These are phyloP conservation scores for Salix dunnii DNA, from an alignment of 345 rosid species.

Conservation along the genomic window DNA sequence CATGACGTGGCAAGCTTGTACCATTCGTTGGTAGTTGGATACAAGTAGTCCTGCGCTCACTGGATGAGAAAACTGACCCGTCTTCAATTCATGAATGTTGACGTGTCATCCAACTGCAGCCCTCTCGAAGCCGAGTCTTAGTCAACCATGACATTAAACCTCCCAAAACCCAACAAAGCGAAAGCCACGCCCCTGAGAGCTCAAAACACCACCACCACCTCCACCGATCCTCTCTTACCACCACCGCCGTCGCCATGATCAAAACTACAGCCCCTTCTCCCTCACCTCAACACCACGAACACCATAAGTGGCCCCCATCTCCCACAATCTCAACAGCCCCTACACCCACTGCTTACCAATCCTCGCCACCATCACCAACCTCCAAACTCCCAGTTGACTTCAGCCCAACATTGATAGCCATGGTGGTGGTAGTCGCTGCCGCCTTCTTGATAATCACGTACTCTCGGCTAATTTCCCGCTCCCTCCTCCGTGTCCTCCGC, in stretches of 20 bases:
- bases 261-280: conserved; percentile 6
- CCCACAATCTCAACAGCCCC: conserved; percentile 21
- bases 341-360: not conserved
- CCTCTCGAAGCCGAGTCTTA: conserved; percentile 19
- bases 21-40: not conserved
- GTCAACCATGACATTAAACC: conserved; percentile 30
- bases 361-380: conserved; percentile 11
- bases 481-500: conserved; percentile 41
- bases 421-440: conserved; percentile 79
- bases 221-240: not conserved
- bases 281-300: conserved; percentile 1
- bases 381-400: conserved; percentile 57
- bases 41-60: conserved; percentile 6
- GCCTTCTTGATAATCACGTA: conserved; percentile 70
- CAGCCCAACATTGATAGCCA: conserved; percentile 90
- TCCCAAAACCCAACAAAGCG: conserved; percentile 8
- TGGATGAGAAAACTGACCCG: conserved; percentile 3
- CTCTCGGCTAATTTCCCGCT: conserved; percentile 77
- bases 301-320: conserved; percentile 7
- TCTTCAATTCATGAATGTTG: conserved; percentile 46
- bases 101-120: conserved; percentile 37
- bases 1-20: not conserved
- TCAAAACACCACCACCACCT: not conserved
- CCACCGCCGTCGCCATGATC: conserved; percentile 12
- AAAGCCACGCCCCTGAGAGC: not conserved